Evolutionary conservation across 1,139 yeast genomes (phyloP), one percentile per base, ranked within the genome.

Genomic region (Candida tetrigidarum): DNA sequence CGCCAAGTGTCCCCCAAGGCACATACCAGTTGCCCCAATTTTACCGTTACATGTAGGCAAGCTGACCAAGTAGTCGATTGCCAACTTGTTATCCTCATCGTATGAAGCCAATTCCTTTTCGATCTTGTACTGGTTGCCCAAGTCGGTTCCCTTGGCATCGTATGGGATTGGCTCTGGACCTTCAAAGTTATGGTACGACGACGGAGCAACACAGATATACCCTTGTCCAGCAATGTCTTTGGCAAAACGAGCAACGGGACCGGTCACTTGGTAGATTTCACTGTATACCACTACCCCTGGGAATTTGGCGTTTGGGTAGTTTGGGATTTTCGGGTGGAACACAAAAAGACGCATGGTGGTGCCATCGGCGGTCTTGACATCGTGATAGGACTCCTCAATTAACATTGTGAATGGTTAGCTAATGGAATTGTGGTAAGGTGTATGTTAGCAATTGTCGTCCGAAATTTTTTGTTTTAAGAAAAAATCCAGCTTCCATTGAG

Each of bases 1-100:
- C 1, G 96, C 93, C 57, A 86, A 70, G 59, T 87, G 95, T 2
- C 96, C 96, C 16, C 96, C 96, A 36, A 87, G 78, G 60, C 96
- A 87, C 92, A 87, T 87, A 19, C 96, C 96, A 2, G 93, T 85
- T 42, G 92, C 85, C 23, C 95, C 96, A 52, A 86, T 77, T 50
- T 75, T 79, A 37, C 93, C 93, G 51, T 80, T 84, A 60, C 88
- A 86, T 3, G 89, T 84, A 2, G 76, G 70, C 50, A 86, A 69
- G 2, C 76, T 59, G 43, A 64, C 62, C 50, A 87, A 71, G 56
- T 84, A 81, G 56, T 85, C 90, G 55, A 86, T 73, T 20, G 89
- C 74, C 49, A 86, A 66, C 40, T 66, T 71, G 57, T 78, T 81
- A 62, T 87, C 96, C 60, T 86, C 95, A 56, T 87, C 96, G 58